These are phyloP conservation scores for Combretum micranthum DNA, from an alignment of 345 rosid species.

Conservation along the genomic window DNA sequence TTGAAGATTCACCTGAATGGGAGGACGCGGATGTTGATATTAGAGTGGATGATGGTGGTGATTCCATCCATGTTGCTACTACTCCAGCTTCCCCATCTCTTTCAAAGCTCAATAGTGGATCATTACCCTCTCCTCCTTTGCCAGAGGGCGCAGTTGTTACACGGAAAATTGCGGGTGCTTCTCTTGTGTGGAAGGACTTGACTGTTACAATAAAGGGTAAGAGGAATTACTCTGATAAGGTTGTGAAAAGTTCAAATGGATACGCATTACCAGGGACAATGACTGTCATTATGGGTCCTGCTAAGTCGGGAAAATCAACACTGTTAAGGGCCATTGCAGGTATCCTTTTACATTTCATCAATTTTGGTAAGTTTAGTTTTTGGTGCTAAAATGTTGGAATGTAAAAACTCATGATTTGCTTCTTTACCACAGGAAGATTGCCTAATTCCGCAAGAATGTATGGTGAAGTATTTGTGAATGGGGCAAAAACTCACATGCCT, in stretches of 20 bases:
- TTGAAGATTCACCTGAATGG: conserved; percentile 99
- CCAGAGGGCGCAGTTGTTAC: conserved; percentile 48
- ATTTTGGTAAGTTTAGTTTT: background rate
- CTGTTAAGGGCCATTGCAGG: conserved; percentile 92
- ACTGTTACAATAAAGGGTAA: conserved; percentile 85
- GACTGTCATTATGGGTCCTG: conserved; percentile 99
- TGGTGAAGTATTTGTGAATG: conserved; percentile 87
- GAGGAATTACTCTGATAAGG: conserved; percentile 85
- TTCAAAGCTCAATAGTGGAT: conserved; percentile 79
- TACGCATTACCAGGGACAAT: conserved; percentile 95
- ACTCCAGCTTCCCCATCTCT: conserved; percentile 81
- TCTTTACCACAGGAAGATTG: conserved; percentile 59
- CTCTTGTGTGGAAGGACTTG: conserved; percentile 91
- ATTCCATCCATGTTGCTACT: conserved; percentile 65
- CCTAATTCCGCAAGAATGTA: conserved; percentile 70
- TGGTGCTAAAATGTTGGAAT: background rate
- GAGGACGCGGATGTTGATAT: conserved; percentile 79
- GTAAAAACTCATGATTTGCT: background rate
- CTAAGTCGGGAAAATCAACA: conserved; percentile 94
- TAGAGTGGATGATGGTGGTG: conserved; percentile 74
- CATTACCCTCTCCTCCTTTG: conserved; percentile 72
- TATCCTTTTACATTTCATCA: conserved; percentile 13
- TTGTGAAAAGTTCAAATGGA: conserved; percentile 87
- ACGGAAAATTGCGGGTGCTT: conserved; percentile 84
- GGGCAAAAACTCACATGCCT: conserved; percentile 58